A percentile compares a stretch with the other conserved stretches of the same genome.
Evolutionary conservation across 2,329 filamentous ascomycete genomes (phyloP).

Genomic region (Colletotrichum sp.): DNA sequence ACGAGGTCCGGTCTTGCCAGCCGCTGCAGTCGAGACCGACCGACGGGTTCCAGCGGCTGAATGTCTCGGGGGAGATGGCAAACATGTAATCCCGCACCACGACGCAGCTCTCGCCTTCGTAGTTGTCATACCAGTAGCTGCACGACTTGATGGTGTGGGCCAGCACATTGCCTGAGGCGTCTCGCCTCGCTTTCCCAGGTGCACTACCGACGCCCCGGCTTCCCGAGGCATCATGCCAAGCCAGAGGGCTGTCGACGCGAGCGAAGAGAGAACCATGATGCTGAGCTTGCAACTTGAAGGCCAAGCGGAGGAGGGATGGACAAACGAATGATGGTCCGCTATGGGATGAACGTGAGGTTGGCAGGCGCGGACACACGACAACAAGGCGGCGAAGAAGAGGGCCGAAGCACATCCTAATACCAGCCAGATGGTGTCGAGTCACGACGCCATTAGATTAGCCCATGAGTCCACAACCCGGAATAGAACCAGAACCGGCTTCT

Average conservation of each 20-base stretch:
- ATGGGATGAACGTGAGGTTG: not conserved
- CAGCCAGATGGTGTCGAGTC: not conserved
- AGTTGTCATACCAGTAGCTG: constrained; percentile 19
- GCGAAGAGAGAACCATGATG: not conserved
- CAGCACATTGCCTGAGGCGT: not conserved
- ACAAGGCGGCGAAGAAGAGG: not conserved
- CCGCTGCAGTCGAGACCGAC: constrained; percentile 25
- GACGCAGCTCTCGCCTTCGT: constrained; percentile 13
- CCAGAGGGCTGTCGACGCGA: not conserved
- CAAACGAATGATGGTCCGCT: not conserved
- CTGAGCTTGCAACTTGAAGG: not conserved
- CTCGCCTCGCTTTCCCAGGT: not conserved
- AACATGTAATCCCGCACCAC: constrained; percentile 6
- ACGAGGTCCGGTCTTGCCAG: constrained; percentile 23
- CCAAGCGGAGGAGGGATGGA: not conserved
- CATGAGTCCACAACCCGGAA: not conserved
- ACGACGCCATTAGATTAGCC: not conserved
- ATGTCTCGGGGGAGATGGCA: constrained; percentile 20
- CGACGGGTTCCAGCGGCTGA: constrained; percentile 27
- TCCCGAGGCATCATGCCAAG: not conserved
- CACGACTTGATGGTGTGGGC: not conserved
- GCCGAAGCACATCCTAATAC: not conserved
- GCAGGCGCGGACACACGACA: not conserved
- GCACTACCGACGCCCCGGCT: not conserved
- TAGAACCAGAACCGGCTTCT: not conserved